Evolutionary conservation across 805 yeast species (phyloP), one percentile per base, ranked within the genome.

Genomic region (Candida arabinofermentans): DNA sequence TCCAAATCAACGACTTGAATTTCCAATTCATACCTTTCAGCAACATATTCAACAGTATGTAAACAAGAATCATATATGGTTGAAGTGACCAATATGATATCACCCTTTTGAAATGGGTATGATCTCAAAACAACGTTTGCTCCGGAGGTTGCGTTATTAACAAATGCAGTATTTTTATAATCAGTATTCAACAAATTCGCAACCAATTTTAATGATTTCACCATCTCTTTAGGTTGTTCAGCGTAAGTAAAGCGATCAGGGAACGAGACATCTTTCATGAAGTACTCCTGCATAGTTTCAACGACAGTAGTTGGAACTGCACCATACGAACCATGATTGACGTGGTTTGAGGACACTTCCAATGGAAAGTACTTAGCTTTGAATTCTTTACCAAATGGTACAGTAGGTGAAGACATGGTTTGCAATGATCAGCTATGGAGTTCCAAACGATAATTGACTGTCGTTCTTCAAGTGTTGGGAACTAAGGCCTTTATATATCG

Each of bases 301-400:
- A 66, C 48, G 1, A 81, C 77, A 4, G 69, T 62, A 8, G 55
- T 62, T 0, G 88, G 84, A 3, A 74, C 65, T 1, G 72, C 62
- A 1, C 88, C 89, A 53, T 60, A 83, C 1, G 85, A 74, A 7
- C 88, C 88, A 54, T 81, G 81, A 58, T 83, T 83, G 34, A 81
- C 71, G 13, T 76, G 74, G 4, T 58, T 56, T 8, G 67, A 65
- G 2, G 58, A 66, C 2, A 64, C 51, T 10, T 78, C 63, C 13
- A 57, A 50, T 1, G 65, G 51, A 55, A 77, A 83, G 54, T 75
- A 65, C 42, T 70, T 59, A n/a, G 66, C 55, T 42, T 72, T 69
- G 54, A 79, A 71, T 9, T 59, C 51, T 42, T 67, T 70, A 5
- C 86, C 86, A 51, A 80, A 78, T 27, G 67, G 57, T 4, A 43